A percentile compares a stretch with the other conserved stretches of the same genome.
Evolutionary conservation across 108 stramenopile species (phyloP).

Genomic region (Tribonema minus): DNA sequence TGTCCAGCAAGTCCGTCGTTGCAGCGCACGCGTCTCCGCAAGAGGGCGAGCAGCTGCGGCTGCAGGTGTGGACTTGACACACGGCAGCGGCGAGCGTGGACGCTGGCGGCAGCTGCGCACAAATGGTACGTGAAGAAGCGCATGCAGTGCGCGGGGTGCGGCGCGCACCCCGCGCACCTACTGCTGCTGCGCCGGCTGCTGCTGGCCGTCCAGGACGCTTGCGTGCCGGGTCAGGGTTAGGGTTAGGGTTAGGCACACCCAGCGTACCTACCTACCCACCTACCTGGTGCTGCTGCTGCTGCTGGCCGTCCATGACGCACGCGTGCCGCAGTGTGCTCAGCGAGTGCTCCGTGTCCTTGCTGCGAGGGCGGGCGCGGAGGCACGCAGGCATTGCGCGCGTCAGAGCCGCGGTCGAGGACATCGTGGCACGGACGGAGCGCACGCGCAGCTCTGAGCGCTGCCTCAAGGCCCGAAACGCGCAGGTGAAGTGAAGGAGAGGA

Average conservation of each 20-base stretch:
- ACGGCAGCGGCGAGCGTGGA: no score
- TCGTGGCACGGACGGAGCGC: no score
- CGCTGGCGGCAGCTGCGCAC: not conserved
- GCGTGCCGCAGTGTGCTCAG: conserved; percentile 46
- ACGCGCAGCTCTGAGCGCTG: no score
- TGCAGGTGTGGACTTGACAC: no score
- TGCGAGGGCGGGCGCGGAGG: not conserved
- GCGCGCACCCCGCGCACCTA: not conserved
- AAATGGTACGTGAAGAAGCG: not conserved
- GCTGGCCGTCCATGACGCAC: conserved; percentile 47
- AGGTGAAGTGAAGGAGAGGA: no score
- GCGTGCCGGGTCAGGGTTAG: not conserved
- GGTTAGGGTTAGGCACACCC: not conserved
- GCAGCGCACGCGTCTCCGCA: no score
- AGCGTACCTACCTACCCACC: no score
- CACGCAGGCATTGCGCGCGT: no score
- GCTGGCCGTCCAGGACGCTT: not conserved
- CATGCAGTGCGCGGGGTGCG: not conserved
- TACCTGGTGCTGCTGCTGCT: not conserved
- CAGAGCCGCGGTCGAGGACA: no score
- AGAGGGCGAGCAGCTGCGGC: no score
- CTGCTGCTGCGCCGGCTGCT: not conserved
- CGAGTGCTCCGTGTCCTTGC: conserved; percentile 51
- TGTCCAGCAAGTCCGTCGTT: no score
- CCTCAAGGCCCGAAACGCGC: no score